phyloP scores from a whole-genome alignment of 2,329 filamentous ascomycete genomes.

The Colletotrichum echinochloae region DNA sequence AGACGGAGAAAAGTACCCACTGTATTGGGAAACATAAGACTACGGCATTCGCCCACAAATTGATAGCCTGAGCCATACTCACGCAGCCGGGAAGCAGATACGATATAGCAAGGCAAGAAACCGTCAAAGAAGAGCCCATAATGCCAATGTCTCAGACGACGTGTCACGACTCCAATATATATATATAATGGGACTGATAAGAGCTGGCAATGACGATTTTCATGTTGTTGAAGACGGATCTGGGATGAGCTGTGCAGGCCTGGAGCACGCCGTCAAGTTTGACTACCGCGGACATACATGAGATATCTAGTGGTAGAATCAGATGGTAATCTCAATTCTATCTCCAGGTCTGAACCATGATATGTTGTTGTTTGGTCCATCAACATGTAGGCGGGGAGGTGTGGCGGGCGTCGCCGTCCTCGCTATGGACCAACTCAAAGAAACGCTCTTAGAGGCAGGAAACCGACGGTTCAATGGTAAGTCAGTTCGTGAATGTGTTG shows the following conservation, averaged over 20 bases:
- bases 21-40: not conserved
- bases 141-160: fast-evolving
- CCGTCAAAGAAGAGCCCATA: not conserved
- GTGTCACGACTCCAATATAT: not conserved
- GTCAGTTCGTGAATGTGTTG: not conserved
- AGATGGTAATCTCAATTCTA: no score
- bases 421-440: not conserved
- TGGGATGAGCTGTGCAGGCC: not conserved
- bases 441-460: not conserved
- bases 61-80: not conserved
- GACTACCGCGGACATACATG: not conserved
- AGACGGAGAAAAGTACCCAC: not conserved
- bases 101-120: not conserved
- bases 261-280: not conserved
- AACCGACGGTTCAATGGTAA: not conserved
- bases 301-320: not conserved
- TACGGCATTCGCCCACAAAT: not conserved
- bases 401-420: not conserved
- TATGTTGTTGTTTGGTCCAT: not conserved
- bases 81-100: not conserved
- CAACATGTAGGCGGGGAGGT: no score
- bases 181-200: no score
- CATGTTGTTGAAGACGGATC: not conserved
- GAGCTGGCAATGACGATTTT: not conserved
- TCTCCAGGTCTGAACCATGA: not conserved